Conservation (phyloP, 208 protist genomes). For the Leishmania arabica region DNA sequence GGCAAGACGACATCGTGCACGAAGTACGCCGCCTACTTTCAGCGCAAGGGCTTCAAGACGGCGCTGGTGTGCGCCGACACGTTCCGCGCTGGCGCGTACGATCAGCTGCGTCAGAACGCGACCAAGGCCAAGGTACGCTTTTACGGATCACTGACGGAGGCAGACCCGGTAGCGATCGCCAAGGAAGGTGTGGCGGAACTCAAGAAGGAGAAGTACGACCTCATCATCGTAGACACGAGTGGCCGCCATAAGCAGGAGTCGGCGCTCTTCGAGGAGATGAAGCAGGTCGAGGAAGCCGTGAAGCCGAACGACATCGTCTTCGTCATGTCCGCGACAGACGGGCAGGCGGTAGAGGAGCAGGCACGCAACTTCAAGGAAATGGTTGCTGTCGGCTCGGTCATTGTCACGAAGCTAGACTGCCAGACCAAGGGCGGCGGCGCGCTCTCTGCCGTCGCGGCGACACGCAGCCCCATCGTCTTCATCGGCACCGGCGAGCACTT, state of each 20-base stretch:
- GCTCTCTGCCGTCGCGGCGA: constrained; percentile 97
- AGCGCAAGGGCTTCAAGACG: constrained; percentile 95
- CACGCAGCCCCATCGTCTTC: constrained; percentile 98
- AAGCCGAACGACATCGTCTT: constrained; percentile 98
- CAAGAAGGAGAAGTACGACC: constrained; percentile 95
- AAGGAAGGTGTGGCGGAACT: constrained; percentile 97
- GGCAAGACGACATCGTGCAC: constrained; percentile 99
- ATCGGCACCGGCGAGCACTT: constrained; percentile 99
- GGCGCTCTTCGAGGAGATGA: constrained; percentile 99
- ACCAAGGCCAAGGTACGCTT: constrained; percentile 98
- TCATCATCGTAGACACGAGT: constrained; percentile 99
- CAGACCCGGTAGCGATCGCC: constrained; percentile 97
- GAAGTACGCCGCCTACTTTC: constrained; percentile 96
- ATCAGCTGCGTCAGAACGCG: constrained; percentile 99
- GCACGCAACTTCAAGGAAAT: constrained; percentile 89
- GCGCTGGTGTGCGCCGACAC: constrained; percentile 99
- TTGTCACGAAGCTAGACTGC: constrained; percentile 99
- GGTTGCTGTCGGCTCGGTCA: constrained; percentile 97
- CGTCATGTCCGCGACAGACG: constrained; percentile 98
- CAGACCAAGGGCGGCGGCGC: constrained; percentile 99
- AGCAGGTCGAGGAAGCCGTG: constrained; percentile 87
- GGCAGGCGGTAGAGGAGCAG: constrained; percentile 97
- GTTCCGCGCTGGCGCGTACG: constrained; percentile 97
- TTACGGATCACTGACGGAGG: constrained; percentile 96
- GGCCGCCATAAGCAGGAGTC: constrained; percentile 99